Evolutionary conservation across 768 basidiomycete genomes (phyloP).

Genomic region (Imleria badia): DNA sequence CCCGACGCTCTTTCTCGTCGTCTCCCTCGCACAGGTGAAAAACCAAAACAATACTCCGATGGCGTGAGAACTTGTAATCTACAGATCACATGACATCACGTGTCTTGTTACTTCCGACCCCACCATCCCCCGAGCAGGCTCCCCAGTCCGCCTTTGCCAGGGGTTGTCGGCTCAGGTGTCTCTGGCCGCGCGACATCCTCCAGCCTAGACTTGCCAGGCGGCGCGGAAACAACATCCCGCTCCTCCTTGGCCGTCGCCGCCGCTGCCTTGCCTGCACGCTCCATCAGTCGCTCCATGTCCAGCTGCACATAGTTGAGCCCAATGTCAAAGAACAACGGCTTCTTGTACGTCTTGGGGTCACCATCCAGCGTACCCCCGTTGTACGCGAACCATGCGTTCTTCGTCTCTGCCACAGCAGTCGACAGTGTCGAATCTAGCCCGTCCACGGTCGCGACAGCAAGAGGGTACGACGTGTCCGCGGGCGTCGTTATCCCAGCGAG

Average conservation of each 20-base stretch:
- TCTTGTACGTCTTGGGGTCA: constrained; percentile 58
- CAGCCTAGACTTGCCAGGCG: constrained; percentile 50
- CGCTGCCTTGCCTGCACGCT: constrained; percentile 62
- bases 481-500: constrained; percentile 43
- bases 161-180: constrained; percentile 49
- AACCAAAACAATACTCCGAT: constrained; percentile 14
- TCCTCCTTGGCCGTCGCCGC: constrained; percentile 15
- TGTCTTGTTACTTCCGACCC: constrained; percentile 42
- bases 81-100: constrained; percentile 18
- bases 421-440: constrained; percentile 53
- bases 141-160: constrained; percentile 55
- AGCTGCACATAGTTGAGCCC: constrained; percentile 90
- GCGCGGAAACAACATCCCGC: constrained; percentile 16
- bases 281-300: constrained; percentile 75
- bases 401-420: constrained; percentile 49
- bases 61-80: constrained; percentile 24
- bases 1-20: constrained; percentile 10
- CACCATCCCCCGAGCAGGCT: constrained; percentile 82
- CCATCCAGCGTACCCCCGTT: constrained; percentile 62
- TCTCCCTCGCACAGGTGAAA: constrained; percentile 14
- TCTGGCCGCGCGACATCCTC: constrained; percentile 48
- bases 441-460: constrained; percentile 43
- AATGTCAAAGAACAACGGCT: constrained; percentile 91
- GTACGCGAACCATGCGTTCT: constrained; percentile 75
- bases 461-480: constrained; percentile 51